Base-by-base conservation (phyloP, 345 rosid genomes). In the Fremontodendron californicum region DNA sequence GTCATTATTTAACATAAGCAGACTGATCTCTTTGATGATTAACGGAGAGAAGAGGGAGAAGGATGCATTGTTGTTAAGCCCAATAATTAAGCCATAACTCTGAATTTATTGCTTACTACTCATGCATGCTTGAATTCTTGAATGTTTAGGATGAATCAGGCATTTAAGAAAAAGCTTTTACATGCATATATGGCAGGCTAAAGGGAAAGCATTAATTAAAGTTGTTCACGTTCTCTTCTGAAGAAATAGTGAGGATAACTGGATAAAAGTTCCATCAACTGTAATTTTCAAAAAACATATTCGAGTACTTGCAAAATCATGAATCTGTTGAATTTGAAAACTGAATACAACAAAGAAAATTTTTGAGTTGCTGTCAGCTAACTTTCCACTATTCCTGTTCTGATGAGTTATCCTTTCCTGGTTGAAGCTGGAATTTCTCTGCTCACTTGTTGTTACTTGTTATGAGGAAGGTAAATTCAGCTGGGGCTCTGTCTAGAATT, bases 81-180 rank as follows among this genome's bases (percentile, higher is more conserved):
- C 40, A 62, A 62, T 6, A 29, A 57, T 35, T 62, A 15, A 64
- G 13, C 45, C 23, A 8, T 27, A 29, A 61, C 65, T 61, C 40
- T 46, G 75, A 71, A 63, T 70, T 63, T 40, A 80, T 63, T 73
- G 48, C 66, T 63, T 48, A n/a, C 67, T 31, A 16, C 27, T 21
- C 31, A 6, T 33, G 6, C 9, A 31, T 35, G 27, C 35, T 19
- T 29, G 61, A 13, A 58, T 3, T 18, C 12, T 49, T 6, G 67
- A 42, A 54, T 54, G 73, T 70, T 40, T 73, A 75, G 23, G 77
- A 73, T 63, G 57, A 42, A 65, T 79, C 57, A 65, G 4, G 40
- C 74, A 65, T 73, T 73, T 64, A 74, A 29, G 71, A 71, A 61
- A 46, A 46, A 48, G 71, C 31, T 42, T 18, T 39, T 21, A 9